Evolutionary conservation across 495 filamentous ascomycete genomes (phyloP).

Genomic region (Physcia stellaris): DNA sequence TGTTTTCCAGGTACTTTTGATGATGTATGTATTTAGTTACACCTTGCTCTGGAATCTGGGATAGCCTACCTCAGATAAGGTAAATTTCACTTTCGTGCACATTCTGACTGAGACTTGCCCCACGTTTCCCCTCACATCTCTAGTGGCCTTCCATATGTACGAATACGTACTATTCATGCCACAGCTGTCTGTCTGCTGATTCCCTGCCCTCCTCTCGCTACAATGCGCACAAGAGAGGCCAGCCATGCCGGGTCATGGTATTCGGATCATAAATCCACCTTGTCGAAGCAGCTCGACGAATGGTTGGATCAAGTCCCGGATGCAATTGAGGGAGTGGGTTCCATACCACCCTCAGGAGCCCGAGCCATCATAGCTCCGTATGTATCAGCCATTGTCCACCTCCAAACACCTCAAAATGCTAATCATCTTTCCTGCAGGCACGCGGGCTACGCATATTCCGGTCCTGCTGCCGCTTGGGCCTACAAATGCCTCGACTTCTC

Average conservation of each 20-base stretch:
- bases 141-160: too few species aligned
- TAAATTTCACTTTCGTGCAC: too few species aligned
- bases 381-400: constrained; percentile 24
- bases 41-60: too few species aligned
- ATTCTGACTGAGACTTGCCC: too few species aligned
- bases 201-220: too few species aligned
- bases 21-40: too few species aligned
- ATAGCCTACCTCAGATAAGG: too few species aligned
- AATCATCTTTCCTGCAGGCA: constrained; percentile 44
- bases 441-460: constrained; percentile 92
- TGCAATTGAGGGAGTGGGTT: constrained; percentile 38
- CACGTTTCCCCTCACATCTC: too few species aligned
- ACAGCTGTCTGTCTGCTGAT: too few species aligned
- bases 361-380: constrained; percentile 94
- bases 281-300: constrained; percentile 60
- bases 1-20: too few species aligned
- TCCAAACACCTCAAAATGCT: not conserved
- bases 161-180: too few species aligned
- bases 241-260: constrained; percentile 82
- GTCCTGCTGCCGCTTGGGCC: constrained; percentile 84
- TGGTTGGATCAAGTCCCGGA: constrained; percentile 66
- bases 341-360: constrained; percentile 61
- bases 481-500: constrained; percentile 83
- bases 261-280: constrained; percentile 37
- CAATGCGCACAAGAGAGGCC: constrained; percentile 52